Conservation (phyloP, 371 early-diverging fungal species). For the Batrachochytrium dendrobatidis region DNA sequence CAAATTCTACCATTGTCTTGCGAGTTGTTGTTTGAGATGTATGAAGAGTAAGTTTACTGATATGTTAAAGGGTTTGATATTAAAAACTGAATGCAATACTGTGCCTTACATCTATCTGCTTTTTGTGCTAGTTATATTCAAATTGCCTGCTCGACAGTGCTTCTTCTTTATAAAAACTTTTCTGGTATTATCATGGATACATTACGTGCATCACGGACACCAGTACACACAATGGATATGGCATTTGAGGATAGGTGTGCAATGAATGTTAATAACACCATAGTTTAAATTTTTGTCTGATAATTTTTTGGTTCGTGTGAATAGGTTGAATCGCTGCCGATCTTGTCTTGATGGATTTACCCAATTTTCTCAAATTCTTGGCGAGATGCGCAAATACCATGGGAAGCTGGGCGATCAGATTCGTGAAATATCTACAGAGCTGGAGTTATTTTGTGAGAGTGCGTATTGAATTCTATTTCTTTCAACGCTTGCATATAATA, state of each 20-base stretch:
- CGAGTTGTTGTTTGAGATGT: slow-evolving; percentile 42
- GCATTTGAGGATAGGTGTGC: slow-evolving; percentile 29
- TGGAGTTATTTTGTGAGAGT: neutral
- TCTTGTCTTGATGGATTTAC: neutral
- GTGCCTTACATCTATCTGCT: neutral
- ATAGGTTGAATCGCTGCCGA: neutral
- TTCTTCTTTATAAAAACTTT: slow-evolving; percentile 32
- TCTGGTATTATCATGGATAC: slow-evolving; percentile 26
- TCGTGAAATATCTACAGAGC: neutral
- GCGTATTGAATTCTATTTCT: too few species aligned
- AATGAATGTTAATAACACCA: neutral
- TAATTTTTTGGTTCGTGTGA: neutral
- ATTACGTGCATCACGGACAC: slow-evolving; percentile 8
- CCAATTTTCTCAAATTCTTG: neutral
- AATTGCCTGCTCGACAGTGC: slow-evolving; percentile 37
- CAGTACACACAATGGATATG: slow-evolving; percentile 26
- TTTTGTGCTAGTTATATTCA: slow-evolving; percentile 32
- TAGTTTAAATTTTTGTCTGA: neutral
- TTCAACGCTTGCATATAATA: too few species aligned
- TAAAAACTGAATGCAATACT: slow-evolving; percentile 2
- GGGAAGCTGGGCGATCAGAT: neutral
- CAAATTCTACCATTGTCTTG: slow-evolving; percentile 35
- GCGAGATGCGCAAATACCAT: neutral
- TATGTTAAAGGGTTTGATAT: neutral
- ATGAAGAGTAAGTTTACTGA: slow-evolving; percentile 38